A percentile compares a stretch with the other conserved stretches of the same genome.
Evolutionary conservation across 164 flowering plant genomes (phyloP).

Genomic region (grape (Vitis vinifera)): ASM3070453v1 NC_081807.1:1011501-1012000

Average conservation of each 20-base stretch:
- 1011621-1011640: conserved; percentile 82
- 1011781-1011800: conserved; percentile 83
- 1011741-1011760: conserved; percentile 63
- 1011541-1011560: conserved; percentile 47
- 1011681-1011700: conserved; percentile 88
- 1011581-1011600: conserved; percentile 97
- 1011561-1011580: conserved; percentile 51
- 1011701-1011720: conserved; percentile 89
- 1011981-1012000: no score
- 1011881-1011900: not conserved
- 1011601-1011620: conserved; percentile 90
- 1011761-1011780: conserved; percentile 19
- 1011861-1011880: not conserved
- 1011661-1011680: conserved; percentile 75
- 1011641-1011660: conserved; percentile 72
- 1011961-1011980: no score
- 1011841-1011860: conserved; percentile 47
- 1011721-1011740: conserved; percentile 88
- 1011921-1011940: not conserved
- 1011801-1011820: conserved; percentile 97
- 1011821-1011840: conserved; percentile 84
- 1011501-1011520: conserved; percentile 86
- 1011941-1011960: no score
- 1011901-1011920: not conserved
- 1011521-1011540: conserved; percentile 60